phyloP scores from a whole-genome alignment of 495 filamentous ascomycete species.

The Cercophora sp. region DNA sequence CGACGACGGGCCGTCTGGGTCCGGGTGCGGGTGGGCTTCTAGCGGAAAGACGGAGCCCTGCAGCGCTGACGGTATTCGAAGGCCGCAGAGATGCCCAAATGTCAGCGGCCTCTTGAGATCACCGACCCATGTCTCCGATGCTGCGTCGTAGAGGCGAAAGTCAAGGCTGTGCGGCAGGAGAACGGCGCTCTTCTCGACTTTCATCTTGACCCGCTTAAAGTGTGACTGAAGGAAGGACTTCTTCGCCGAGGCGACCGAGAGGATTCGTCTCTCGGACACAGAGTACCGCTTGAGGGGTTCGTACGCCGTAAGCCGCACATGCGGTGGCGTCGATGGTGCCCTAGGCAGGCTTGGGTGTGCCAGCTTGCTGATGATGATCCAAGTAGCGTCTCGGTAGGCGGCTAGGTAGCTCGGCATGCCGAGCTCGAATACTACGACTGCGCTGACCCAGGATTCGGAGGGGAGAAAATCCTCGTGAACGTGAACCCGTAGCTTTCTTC shows the following conservation, averaged over 20 bases:
- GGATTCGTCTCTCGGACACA: not conserved
- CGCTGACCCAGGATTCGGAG: not conserved
- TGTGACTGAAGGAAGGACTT: not conserved
- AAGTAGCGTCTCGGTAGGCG: not conserved
- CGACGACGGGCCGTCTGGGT: constrained; percentile 41
- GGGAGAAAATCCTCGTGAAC: not conserved
- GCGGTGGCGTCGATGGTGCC: not conserved
- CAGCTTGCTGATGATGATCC: not conserved
- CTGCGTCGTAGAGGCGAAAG: not conserved
- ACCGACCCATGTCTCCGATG: not conserved
- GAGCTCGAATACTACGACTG: not conserved
- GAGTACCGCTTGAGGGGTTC: not conserved
- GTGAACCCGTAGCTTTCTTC: not conserved
- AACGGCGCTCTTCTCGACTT: too few species aligned
- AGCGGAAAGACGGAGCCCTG: not conserved
- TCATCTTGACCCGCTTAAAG: not conserved
- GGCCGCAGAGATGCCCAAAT: not conserved
- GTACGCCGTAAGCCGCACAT: not conserved
- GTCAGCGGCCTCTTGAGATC: not conserved
- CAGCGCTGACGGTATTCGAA: not conserved
- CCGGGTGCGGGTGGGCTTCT: not conserved
- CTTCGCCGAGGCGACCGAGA: too few species aligned
- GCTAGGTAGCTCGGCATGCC: not conserved
- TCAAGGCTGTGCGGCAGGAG: not conserved
- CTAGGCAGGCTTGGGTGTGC: not conserved